Evolutionary conservation across 192 early-diverging fungal species (phyloP).

Genomic region (Coemansia sp.): DNA sequence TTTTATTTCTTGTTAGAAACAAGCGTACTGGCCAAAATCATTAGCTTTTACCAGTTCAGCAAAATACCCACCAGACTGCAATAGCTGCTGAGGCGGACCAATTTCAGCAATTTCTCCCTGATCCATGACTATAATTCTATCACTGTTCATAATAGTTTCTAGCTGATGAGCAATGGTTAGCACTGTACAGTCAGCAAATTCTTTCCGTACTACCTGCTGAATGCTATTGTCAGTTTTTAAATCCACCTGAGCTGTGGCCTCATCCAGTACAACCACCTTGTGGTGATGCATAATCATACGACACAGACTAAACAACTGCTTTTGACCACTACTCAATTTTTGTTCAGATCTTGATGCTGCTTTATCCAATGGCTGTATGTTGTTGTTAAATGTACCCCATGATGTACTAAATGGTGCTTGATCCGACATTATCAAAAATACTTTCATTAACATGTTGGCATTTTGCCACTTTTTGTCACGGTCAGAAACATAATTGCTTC

Average conservation of each 20-base stretch:
- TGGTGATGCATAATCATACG: too few species aligned
- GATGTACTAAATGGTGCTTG: neutral
- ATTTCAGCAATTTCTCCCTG: slow-evolving; percentile 63
- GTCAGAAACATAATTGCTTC: neutral
- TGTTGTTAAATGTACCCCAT: neutral
- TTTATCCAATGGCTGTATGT: neutral
- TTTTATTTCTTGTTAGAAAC: too few species aligned
- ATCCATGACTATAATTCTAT: too few species aligned
- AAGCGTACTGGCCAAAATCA: too few species aligned
- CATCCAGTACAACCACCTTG: slow-evolving; percentile 62
- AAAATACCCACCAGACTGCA: slow-evolving; percentile 29
- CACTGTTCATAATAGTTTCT: too few species aligned
- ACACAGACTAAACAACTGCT: too few species aligned
- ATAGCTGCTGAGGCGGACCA: slow-evolving; percentile 58
- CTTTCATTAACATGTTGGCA: too few species aligned
- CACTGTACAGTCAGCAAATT: too few species aligned
- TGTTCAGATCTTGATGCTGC: too few species aligned
- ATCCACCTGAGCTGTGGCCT: slow-evolving; percentile 69
- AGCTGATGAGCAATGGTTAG: too few species aligned
- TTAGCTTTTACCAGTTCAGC: neutral
- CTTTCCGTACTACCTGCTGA: too few species aligned
- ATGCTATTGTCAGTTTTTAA: neutral
- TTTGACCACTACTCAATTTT: slow-evolving; percentile 11
- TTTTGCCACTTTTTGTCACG: neutral
- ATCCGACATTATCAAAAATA: neutral